A percentile compares a stretch with the other conserved stretches of the same genome.
Evolutionary conservation across 148 eudicot species (phyloP).

Genomic region (Amaranthus palmeri): DNA sequence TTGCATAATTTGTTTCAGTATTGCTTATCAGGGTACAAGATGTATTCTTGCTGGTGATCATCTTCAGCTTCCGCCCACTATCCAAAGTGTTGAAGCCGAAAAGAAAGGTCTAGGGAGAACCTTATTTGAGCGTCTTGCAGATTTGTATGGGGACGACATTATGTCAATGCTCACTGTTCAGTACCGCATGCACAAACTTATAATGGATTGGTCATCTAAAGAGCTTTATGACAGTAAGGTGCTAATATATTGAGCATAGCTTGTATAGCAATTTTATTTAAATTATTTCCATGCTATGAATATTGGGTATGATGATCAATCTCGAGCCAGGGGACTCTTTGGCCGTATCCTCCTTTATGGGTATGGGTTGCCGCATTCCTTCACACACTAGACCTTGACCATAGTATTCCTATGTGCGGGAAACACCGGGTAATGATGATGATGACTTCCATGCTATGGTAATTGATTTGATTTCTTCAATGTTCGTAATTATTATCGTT

Average conservation of each 20-base stretch:
- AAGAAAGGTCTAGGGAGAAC: constrained; percentile 93
- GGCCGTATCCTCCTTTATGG: too few relatives aligned
- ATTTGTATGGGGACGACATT: constrained; percentile 83
- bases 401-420: too few relatives aligned
- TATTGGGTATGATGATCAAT: too few relatives aligned
- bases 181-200: constrained; percentile 95
- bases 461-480: background rate
- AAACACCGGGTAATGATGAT: too few relatives aligned
- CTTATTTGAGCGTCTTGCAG: constrained; percentile 90
- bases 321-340: too few relatives aligned
- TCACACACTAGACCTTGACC: too few relatives aligned
- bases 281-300: background rate
- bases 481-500: constrained; percentile 11
- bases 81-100: constrained; percentile 92
- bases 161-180: constrained; percentile 97
- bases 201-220: constrained; percentile 93
- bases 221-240: constrained; percentile 93
- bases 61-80: constrained; percentile 93
- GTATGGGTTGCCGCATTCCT: too few relatives aligned
- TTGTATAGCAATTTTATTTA: background rate
- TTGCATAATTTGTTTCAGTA: background rate
- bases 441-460: background rate
- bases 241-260: constrained; percentile 13
- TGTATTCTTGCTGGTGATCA: constrained; percentile 87
- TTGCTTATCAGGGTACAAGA: constrained; percentile 67